Evolutionary conservation across 1,284 basidiomycete species (phyloP), one percentile per base, ranked within the genome.

Genomic region (Bjerkandera adusta): DNA sequence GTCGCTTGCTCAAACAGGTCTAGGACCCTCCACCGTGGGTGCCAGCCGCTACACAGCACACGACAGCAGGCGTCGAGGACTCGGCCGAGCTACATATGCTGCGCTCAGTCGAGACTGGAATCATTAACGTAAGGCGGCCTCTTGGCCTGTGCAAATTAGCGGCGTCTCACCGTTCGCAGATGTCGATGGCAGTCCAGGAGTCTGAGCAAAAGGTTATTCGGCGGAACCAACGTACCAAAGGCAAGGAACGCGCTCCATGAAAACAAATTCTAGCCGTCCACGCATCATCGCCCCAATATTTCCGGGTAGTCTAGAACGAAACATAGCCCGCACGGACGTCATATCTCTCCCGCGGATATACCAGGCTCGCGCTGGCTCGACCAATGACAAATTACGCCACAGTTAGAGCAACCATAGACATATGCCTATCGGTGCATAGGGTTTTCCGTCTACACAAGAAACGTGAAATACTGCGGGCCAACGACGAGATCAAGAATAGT

Each of bases 71-170:
- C 11, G 67, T 70, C 10, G 70, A 76, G 15, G 79, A 81, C 30
- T 68, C 79, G 47, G 79, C 79, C 36, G 81, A 83, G 62, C 66
- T 82, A 36, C 83, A 80, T 64, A 72, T 86, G 72, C 66, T 91
- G 52, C 72, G 89, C 24, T 85, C 86, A 5, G 84, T 93, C 5
- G 89, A 92, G 58, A 93, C 91, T 2, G 91, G 91, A 2, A 80
- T 94, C 27, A 83, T 94, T 44, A 90, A 89, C 63, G 91, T 87
- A 61, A 62, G 83, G 18, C 24, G 26, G 20, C 35, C 22, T 16
- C 18, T 37, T 22, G 15, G 43, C 21, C 18, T 33, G 25, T 24
- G 22, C 36, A 22, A 25, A 22, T 42, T n/a, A 12, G 32, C 21
- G 34, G 12, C 33, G 34, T 37, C n/a, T 35, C 45, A 46, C 11